Base-by-base conservation (phyloP, 2,329 filamentous ascomycete species). In the Myrmaecium sp. region DNA sequence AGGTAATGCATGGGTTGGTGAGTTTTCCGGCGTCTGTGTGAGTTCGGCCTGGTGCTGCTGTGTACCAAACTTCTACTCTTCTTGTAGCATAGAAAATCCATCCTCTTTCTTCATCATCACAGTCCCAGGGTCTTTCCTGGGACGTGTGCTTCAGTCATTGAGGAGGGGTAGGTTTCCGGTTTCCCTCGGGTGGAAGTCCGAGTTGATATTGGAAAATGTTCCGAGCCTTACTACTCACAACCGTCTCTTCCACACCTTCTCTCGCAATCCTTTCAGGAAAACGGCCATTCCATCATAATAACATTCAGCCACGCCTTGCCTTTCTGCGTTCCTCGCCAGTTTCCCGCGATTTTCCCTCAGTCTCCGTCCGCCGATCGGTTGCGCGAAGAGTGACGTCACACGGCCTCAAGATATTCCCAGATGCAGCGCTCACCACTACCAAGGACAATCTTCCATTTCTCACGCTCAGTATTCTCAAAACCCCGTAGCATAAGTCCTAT, bases 41-140 rank as follows among this genome's bases (percentile, higher is more conserved):
- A n/a, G n/a, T n/a, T n/a, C n/a, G n/a, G n/a, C n/a, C n/a, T n/a
- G n/a, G n/a, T n/a, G n/a, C 29, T 40, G 29, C 37, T 49, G 46
- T 49, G 47, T 40, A 38, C 42, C 44, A 46, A 39, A 30, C 13
- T 33, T 33, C 31, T 40, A 23, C 28, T 30, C 33, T 44, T 42
- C 36, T 37, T 44, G 37, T 45, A 45, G 30, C 36, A 36, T 43
- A 46, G 40, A 40, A 40, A 44, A 46, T 29, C 34, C 23, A 44
- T 39, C 45, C 45, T 47, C 43, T 44, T 42, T 44, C 46, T 47
- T 29, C 33, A 21, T 22, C 14, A 17, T 16, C n/a, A 19, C 12
- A 12, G 12, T 17, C 14, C 22, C 9, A 12, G 2, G 12, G 6
- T n/a, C n/a, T n/a, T n/a, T n/a, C n/a, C n/a, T n/a, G n/a, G n/a